Percentiles rank a stretch among this genome's conserved stretches.
phyloP scores from a whole-genome alignment of 164 flowering plant species.

The Vitis riparia region DNA sequence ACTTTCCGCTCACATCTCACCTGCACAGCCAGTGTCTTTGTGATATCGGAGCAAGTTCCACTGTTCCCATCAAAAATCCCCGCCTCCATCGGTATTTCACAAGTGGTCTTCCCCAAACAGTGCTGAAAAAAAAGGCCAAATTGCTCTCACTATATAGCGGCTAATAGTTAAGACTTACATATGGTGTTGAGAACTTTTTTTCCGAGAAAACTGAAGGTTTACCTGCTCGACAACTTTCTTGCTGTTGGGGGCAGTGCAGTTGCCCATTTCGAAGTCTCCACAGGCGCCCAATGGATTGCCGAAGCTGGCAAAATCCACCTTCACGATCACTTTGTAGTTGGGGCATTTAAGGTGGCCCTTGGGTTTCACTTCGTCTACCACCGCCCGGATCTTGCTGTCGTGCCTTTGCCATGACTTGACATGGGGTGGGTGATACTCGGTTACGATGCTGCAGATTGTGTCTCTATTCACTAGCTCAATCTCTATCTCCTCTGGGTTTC shows the following conservation, averaged over 20 bases:
- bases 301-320: constrained; percentile 72
- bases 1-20: constrained; percentile 32
- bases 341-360: constrained; percentile 57
- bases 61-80: constrained; percentile 23
- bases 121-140: constrained; percentile 31
- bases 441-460: constrained; percentile 60
- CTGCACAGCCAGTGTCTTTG: constrained; percentile 71
- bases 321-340: constrained; percentile 37
- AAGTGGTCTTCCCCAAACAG: constrained; percentile 66
- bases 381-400: constrained; percentile 30
- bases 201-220: neutral
- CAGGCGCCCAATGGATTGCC: constrained; percentile 71
- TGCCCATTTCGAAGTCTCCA: constrained; percentile 47
- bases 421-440: constrained; percentile 51
- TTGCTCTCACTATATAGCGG: no score
- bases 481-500: constrained; percentile 39
- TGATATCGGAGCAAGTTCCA: constrained; percentile 38
- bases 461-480: constrained; percentile 55
- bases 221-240: constrained; percentile 60
- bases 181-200: no score
- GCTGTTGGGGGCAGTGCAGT: constrained; percentile 43
- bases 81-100: constrained; percentile 43
- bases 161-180: no score
- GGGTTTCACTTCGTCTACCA: constrained; percentile 31
- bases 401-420: constrained; percentile 53